Evolutionary conservation across 2,329 filamentous ascomycete genomes (phyloP).

Genomic region (Xylariaceae sp.): DNA sequence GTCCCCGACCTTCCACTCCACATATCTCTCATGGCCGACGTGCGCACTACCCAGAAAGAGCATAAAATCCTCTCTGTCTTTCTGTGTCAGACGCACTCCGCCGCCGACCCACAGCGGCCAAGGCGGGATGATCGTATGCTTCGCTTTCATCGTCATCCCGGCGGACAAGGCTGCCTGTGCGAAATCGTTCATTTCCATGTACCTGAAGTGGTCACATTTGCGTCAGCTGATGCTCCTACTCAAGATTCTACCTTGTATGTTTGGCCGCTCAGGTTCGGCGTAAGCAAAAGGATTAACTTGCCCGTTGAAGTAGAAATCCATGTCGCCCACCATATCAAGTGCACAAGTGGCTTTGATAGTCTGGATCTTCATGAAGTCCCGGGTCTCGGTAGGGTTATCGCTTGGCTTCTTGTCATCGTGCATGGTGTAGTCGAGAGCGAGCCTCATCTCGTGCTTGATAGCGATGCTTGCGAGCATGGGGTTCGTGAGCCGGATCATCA

Average conservation of each 20-base stretch:
- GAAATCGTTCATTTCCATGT: slow-evolving; percentile 5
- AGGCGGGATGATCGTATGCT: slow-evolving; percentile 14
- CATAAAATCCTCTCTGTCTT: slow-evolving; percentile 11
- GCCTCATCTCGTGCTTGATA: no score
- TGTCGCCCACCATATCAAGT: background rate
- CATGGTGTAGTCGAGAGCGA: no score
- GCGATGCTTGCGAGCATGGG: background rate
- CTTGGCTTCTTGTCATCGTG: no score
- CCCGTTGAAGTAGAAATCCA: slow-evolving; percentile 14
- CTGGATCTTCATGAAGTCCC: no score
- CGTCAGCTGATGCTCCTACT: background rate
- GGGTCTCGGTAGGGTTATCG: no score
- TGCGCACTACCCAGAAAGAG: slow-evolving; percentile 9
- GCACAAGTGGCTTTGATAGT: background rate
- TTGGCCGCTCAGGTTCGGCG: no score
- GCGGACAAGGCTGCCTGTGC: background rate
- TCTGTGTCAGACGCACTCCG: background rate
- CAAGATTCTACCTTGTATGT: background rate
- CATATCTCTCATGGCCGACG: slow-evolving; percentile 16
- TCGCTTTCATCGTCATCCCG: slow-evolving; percentile 14
- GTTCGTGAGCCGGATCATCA: background rate
- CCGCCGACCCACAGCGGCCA: slow-evolving; percentile 14
- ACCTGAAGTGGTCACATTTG: slow-evolving; percentile 1
- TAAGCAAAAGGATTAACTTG: background rate
- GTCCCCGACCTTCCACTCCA: slow-evolving; percentile 16